A percentile compares a stretch with the other conserved stretches of the same genome.
Conservation (phyloP, 192 early-diverging fungal species). For the Anaeromyces robustus region DNA sequence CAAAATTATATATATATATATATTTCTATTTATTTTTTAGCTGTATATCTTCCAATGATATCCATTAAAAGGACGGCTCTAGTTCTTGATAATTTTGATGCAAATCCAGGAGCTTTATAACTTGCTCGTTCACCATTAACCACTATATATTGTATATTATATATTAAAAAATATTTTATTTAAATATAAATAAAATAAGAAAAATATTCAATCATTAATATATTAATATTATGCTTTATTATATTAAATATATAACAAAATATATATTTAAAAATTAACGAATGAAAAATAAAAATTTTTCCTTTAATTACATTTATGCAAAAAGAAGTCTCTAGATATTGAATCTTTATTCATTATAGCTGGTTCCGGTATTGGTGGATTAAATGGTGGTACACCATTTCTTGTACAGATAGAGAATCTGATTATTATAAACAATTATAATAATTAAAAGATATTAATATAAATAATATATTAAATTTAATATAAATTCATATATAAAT, state of each 20-base stretch:
- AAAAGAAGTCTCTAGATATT: slow-evolving; percentile 41
- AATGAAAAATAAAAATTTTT: too few species aligned
- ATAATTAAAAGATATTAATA: slow-evolving; percentile 9
- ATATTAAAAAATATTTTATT: too few species aligned
- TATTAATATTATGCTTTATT: too few species aligned
- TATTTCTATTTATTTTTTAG: not conserved
- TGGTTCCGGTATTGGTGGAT: slow-evolving; percentile 40
- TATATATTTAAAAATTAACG: too few species aligned
- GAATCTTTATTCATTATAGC: slow-evolving; percentile 30
- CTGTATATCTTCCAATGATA: slow-evolving; percentile 10
- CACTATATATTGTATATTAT: too few species aligned
- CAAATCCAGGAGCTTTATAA: slow-evolving; percentile 46
- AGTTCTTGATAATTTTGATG: slow-evolving; percentile 44
- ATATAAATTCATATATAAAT: too few species aligned
- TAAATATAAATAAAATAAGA: too few species aligned
- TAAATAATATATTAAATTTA: too few species aligned
- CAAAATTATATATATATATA: not conserved
- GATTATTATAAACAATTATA: slow-evolving; percentile 12
- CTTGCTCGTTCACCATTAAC: slow-evolving; percentile 51
- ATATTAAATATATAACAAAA: too few species aligned
- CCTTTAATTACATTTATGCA: slow-evolving; percentile 47
- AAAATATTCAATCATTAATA: too few species aligned
- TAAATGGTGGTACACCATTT: slow-evolving; percentile 42
- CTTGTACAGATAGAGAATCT: slow-evolving; percentile 27
- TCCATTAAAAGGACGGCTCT: slow-evolving; percentile 42